Conservation (phyloP, 2,329 filamentous ascomycete species). For the Acarospora socialis region DNA sequence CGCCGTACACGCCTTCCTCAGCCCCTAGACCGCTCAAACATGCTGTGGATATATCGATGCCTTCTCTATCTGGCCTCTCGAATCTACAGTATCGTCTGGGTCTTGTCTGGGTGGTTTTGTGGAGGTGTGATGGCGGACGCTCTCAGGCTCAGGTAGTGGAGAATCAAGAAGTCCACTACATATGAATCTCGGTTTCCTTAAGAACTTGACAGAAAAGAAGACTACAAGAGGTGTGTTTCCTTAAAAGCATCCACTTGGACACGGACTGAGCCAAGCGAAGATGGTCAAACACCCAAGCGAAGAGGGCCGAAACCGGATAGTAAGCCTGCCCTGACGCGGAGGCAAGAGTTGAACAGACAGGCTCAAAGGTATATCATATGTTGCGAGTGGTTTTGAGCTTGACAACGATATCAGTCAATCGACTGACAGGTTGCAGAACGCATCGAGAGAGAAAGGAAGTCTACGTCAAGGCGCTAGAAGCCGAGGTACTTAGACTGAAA, state of each 20-base stretch:
- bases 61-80: too few relatives aligned
- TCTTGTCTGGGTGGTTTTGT: too few relatives aligned
- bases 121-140: too few relatives aligned
- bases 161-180: background rate
- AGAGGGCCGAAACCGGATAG: slow-evolving; percentile 92
- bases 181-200: slow-evolving; percentile 35
- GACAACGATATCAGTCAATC: slow-evolving; percentile 1
- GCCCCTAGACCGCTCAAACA: too few relatives aligned
- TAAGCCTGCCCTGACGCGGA: slow-evolving; percentile 80
- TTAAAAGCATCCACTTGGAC: slow-evolving; percentile 1
- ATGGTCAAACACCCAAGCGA: slow-evolving; percentile 75
- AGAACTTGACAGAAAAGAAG: slow-evolving; percentile 57
- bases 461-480: slow-evolving; percentile 87
- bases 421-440: slow-evolving; percentile 43
- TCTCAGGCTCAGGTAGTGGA: background rate
- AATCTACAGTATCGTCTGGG: too few relatives aligned
- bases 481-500: slow-evolving; percentile 77
- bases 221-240: slow-evolving; percentile 51
- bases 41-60: too few relatives aligned
- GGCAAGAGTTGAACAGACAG: slow-evolving; percentile 89
- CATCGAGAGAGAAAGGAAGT: slow-evolving; percentile 93
- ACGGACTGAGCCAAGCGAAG: slow-evolving; percentile 27
- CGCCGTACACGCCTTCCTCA: too few relatives aligned
- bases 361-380: slow-evolving; percentile 60
- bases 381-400: slow-evolving; percentile 1